phyloP scores from a whole-genome alignment of 352 stramenopile genomes.

The Phytopythium kandeliae region DNA sequence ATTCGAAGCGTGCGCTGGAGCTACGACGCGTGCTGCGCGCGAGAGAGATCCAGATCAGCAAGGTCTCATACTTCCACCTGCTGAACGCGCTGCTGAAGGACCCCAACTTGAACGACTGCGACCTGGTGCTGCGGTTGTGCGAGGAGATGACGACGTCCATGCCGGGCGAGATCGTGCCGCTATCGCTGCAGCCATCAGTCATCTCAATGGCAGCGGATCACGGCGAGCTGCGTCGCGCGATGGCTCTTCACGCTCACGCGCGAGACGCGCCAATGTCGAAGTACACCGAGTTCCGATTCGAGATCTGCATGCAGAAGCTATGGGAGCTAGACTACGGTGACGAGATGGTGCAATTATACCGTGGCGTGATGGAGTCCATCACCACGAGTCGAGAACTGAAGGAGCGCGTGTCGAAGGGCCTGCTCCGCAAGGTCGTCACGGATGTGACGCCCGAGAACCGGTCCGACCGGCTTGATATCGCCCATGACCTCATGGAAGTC shows the following conservation, averaged over 20 bases:
- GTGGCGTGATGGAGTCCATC: constrained; percentile 34
- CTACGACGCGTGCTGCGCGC: constrained; percentile 29
- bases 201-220: constrained; percentile 54
- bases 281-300: constrained; percentile 59
- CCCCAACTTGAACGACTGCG: constrained; percentile 37
- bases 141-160: constrained; percentile 39
- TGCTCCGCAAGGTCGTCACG: constrained; percentile 44
- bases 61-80: constrained; percentile 55
- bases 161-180: constrained; percentile 29
- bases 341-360: constrained; percentile 54
- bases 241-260: constrained; percentile 53
- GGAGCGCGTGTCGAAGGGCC: constrained; percentile 51
- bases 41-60: constrained; percentile 28
- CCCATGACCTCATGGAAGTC: constrained; percentile 39
- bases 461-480: constrained; percentile 23
- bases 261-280: constrained; percentile 26
- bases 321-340: constrained; percentile 31
- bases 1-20: constrained; percentile 21
- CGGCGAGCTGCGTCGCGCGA: constrained; percentile 44
- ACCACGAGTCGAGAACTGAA: constrained; percentile 36
- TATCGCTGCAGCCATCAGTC: constrained; percentile 47
- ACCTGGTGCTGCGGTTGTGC: constrained; percentile 44
- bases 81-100: constrained; percentile 52
- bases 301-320: constrained; percentile 60
- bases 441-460: constrained; percentile 30